Evolutionary conservation across 2,329 filamentous ascomycete species (phyloP).

Genomic region (Trichothecium sympodiale): DNA sequence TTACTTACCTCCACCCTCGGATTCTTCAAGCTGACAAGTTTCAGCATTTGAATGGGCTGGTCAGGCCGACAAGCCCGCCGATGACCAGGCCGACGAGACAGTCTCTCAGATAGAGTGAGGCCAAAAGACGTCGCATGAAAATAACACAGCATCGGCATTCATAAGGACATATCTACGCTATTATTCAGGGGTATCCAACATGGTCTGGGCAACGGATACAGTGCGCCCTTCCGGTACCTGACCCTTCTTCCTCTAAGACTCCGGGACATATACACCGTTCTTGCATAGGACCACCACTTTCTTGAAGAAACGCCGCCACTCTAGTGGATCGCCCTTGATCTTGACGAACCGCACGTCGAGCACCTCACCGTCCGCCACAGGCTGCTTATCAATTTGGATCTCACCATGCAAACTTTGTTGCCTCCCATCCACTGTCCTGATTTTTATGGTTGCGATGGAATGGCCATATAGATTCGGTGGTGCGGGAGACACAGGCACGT

Average conservation of each 20-base stretch:
- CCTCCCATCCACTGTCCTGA: constrained; percentile 64
- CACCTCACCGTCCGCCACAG: constrained; percentile 48
- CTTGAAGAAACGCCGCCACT: constrained; percentile 97
- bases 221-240: constrained; percentile 3
- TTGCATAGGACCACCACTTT: constrained; percentile 81
- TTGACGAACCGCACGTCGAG: constrained; percentile 89
- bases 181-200: constrained; percentile 1
- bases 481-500: constrained; percentile 57
- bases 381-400: constrained; percentile 58
- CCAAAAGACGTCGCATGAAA: no score
- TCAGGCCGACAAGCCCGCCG: constrained; percentile 22
- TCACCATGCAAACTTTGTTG: constrained; percentile 65
- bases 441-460: constrained; percentile 52
- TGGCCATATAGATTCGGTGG: constrained; percentile 38
- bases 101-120: constrained; percentile 15
- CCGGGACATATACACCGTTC: constrained; percentile 60
- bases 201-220: no score
- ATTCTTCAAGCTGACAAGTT: not conserved
- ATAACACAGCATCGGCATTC: no score
- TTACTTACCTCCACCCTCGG: not conserved
- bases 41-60: constrained; percentile 31
- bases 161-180: no score
- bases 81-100: constrained; percentile 19
- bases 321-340: constrained; percentile 86
- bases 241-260: constrained; percentile 20